Base-by-base conservation (phyloP, 176 grass and related monocot genomes). In the Puya raimondii region DNA sequence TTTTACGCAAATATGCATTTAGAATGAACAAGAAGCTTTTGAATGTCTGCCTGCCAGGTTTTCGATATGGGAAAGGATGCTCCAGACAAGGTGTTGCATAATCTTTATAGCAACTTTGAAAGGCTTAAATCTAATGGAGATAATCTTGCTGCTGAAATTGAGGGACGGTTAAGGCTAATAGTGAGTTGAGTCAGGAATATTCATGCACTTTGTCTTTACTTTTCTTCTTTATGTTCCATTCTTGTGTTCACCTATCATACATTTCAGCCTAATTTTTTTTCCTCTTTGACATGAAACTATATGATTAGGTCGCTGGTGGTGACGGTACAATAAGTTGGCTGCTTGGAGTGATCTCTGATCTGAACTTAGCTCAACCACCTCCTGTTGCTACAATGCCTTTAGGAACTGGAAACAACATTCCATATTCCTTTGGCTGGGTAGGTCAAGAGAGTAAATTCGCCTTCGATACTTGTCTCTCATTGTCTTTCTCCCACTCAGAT, bases 371-470 rank as follows among this genome's bases (percentile, higher is more conserved):
- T 80, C 71, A 81, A 70, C 82, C 94, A 79, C 94, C 90, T 78
- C 87, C 94, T 15, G 53, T 91, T 80, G 87, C 84, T 76, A 93
- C 94, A 67, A 78, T 91, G 77, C 94, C 94, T 67, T 61, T 99
- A 27, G 94, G 94, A 76, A 99, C 94, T 80, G 94, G 94, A 86
- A 99, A 99, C 86, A 99, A 99, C 63, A 70, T 99, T 79, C 89
- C 86, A 17, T 99, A 79, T 88, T 99, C 94, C 67, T 89, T 99
- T 82, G 94, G 94, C 70, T 99, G 94, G 94, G 94, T 99, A 87
- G 74, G 84, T 82, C 33, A 54, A 63, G 66, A 10, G 76, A 82
- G 49, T 23, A 72, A 74, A 26, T 66, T 69, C 29, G 47, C 69
- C 58, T 10, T 9, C 13, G 11, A 63, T 13, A 64, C 11, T 25